A percentile compares a stretch with the other conserved stretches of the same genome.
phyloP scores from a whole-genome alignment of 164 flowering plant genomes.

The Berberis vulgaris region DNA sequence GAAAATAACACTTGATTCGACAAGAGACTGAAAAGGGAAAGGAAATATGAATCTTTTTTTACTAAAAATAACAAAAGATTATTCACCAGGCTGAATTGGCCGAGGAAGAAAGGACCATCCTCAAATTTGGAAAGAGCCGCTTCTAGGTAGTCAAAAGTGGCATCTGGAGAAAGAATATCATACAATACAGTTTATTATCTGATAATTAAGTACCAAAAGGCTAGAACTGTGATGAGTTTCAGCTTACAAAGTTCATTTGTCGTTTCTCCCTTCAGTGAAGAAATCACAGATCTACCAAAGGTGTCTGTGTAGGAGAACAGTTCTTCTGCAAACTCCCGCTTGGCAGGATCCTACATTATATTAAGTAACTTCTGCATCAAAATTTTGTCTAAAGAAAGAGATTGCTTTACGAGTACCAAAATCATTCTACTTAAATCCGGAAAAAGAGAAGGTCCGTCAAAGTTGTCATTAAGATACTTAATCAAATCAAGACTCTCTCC shows the following conservation, averaged over 20 bases:
- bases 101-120: conserved; percentile 94
- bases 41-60: background rate
- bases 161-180: conserved; percentile 33
- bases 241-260: conserved; percentile 39
- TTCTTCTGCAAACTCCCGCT: background rate
- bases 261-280: conserved; percentile 43
- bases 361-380: too few species aligned
- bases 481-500: too few species aligned
- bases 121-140: conserved; percentile 66
- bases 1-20: too few species aligned
- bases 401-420: too few species aligned
- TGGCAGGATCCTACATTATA: too few species aligned
- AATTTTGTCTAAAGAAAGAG: too few species aligned
- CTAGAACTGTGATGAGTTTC: background rate
- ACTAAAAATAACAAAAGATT: background rate
- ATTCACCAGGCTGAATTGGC: conserved; percentile 68
- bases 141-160: conserved; percentile 67
- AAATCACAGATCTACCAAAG: conserved; percentile 28
- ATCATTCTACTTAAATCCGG: too few species aligned
- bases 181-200: background rate
- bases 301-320: conserved; percentile 47
- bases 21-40: background rate
- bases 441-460: too few species aligned
- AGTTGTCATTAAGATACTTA: too few species aligned
- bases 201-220: background rate